A percentile compares a stretch with the other conserved stretches of the same genome.
phyloP scores from a whole-genome alignment of 2,329 filamentous ascomycete genomes.

The Arachnopeziza araneosa region DNA sequence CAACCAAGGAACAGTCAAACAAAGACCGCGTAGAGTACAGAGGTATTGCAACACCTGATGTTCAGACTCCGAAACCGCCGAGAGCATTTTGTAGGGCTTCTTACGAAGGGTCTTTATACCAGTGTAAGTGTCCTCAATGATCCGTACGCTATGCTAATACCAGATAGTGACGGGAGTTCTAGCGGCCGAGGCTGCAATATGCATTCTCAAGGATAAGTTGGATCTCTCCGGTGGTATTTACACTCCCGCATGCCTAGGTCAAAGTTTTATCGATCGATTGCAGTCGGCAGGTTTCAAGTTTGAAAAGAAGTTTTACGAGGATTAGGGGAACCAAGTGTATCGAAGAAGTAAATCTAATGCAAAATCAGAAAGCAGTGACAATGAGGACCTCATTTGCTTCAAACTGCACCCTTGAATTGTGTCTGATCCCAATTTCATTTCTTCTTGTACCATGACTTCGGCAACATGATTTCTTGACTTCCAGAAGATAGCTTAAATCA shows the following conservation, averaged over 20 bases:
- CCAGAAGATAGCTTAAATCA: no score
- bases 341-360: no score
- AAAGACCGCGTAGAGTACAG: conserved; percentile 59
- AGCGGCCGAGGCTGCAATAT: conserved; percentile 57
- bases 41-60: conserved; percentile 58
- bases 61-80: conserved; percentile 30
- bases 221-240: conserved; percentile 61
- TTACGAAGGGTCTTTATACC: conserved; percentile 58
- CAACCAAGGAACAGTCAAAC: conserved; percentile 45
- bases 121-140: conserved; percentile 40
- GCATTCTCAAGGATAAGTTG: conserved; percentile 56
- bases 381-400: no score
- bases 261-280: conserved; percentile 59
- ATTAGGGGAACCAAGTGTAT: conserved; percentile 1
- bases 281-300: conserved; percentile 57
- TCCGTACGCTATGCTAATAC: conserved; percentile 6
- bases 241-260: conserved; percentile 67
- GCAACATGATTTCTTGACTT: no score
- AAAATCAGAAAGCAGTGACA: no score
- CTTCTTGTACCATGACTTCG: no score
- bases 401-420: no score
- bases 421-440: no score
- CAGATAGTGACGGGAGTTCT: conserved; percentile 57
- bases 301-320: conserved; percentile 44
- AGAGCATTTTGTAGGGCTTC: conserved; percentile 48